Evolutionary conservation across 148 eudicot species (phyloP).

Genomic region (Rhododendron simsii): DNA sequence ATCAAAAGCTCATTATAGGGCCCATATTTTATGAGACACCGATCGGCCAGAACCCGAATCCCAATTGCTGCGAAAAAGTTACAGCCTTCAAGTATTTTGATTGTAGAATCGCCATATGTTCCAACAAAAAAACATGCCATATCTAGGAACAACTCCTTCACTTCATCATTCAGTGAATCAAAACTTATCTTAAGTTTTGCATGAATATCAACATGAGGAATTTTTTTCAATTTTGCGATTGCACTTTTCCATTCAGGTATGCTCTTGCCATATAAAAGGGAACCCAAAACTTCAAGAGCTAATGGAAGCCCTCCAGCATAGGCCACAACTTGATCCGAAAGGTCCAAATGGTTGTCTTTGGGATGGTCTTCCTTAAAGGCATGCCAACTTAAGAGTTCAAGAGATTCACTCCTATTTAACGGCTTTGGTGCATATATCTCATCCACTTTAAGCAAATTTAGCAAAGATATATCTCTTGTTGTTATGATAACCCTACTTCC

Average conservation of each 20-base stretch:
- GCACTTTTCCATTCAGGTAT: slow-evolving; percentile 2
- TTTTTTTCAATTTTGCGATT: not conserved
- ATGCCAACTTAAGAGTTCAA: slow-evolving; percentile 9
- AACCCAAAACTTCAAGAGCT: slow-evolving; percentile 2
- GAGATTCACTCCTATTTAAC: not conserved
- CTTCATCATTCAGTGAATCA: not conserved
- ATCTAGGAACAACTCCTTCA: not conserved
- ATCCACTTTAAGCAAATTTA: not conserved
- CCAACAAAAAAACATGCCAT: not conserved
- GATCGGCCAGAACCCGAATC: not conserved
- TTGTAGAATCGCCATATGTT: not conserved
- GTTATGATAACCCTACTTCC: slow-evolving; percentile 11
- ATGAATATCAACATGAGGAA: not conserved
- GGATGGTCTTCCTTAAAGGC: not conserved
- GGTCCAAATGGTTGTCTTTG: not conserved
- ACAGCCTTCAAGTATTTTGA: slow-evolving; percentile 6
- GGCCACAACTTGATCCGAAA: not conserved
- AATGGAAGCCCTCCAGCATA: not conserved
- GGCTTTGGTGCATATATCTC: not conserved
- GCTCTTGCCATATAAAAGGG: not conserved
- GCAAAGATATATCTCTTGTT: slow-evolving; percentile 10
- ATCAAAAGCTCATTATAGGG: not conserved
- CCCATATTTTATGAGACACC: not conserved
- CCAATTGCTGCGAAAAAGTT: not conserved
- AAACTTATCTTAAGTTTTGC: not conserved